A percentile compares a stretch with the other conserved stretches of the same genome.
These are phyloP conservation scores for Volvox africanus DNA, from an alignment of 139 green algal genomes.

Conservation along the genomic window DNA sequence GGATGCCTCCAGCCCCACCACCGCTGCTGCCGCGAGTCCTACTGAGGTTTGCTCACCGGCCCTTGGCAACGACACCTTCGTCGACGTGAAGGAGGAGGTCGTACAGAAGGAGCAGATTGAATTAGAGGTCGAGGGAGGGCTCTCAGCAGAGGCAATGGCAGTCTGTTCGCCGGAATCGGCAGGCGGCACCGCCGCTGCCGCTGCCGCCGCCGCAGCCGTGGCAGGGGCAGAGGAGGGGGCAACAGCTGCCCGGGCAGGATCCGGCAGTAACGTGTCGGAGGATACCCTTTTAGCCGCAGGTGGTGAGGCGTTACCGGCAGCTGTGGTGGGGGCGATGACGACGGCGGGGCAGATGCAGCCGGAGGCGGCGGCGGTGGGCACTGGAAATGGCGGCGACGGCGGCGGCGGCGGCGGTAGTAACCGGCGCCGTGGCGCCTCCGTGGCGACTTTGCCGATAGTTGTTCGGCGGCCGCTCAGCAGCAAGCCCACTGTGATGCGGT, in stretches of 20 bases:
- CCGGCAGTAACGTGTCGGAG: background rate
- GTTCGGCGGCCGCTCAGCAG: background rate
- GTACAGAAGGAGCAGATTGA: background rate
- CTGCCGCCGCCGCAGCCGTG: too few species aligned
- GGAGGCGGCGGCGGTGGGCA: background rate
- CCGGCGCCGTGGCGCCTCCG: background rate
- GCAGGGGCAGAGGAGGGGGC: background rate
- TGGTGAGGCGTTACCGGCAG: background rate
- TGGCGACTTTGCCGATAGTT: background rate
- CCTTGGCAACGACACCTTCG: background rate
- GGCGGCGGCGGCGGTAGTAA: conserved; percentile 2
- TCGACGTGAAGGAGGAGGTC: background rate
- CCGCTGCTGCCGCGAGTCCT: background rate
- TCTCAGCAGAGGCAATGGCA: too few species aligned
- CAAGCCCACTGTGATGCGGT: conserved; percentile 38
- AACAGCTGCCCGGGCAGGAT: background rate
- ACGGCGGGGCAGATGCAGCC: background rate
- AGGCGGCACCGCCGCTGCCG: too few species aligned
- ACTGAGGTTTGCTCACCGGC: background rate
- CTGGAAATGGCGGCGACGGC: background rate
- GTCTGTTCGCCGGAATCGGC: too few species aligned
- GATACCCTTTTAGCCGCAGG: background rate
- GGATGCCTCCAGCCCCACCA: background rate
- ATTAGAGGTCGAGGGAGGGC: too few species aligned
- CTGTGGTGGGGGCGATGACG: background rate